A percentile compares a stretch with the other conserved stretches of the same genome.
Conservation (phyloP, 2,329 filamentous ascomycete genomes). For the Celoporthe dispersa region DNA sequence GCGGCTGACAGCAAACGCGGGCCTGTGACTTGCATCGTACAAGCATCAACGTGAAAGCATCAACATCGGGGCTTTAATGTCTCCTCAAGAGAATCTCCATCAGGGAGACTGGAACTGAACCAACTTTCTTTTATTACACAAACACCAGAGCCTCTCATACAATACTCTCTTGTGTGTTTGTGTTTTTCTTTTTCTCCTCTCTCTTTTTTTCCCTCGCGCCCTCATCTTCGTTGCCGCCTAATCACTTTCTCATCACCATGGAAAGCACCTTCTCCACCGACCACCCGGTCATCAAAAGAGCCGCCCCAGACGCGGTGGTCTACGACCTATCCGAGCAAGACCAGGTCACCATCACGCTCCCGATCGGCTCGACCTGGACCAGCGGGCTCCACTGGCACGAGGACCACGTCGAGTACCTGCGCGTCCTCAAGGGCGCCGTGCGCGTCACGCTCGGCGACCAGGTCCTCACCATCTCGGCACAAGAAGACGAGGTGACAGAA, state of each 20-base stretch:
- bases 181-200: neutral
- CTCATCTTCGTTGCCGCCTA: neutral
- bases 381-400: slow-evolving; percentile 56
- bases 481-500: slow-evolving; percentile 33
- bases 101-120: neutral
- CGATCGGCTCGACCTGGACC: slow-evolving; percentile 49
- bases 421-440: slow-evolving; percentile 45
- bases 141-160: neutral
- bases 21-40: neutral
- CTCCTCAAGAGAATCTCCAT: neutral
- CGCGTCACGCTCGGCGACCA: slow-evolving; percentile 32
- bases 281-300: slow-evolving; percentile 25
- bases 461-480: slow-evolving; percentile 32
- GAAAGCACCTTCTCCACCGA: slow-evolving; percentile 11
- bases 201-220: too few relatives aligned
- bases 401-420: slow-evolving; percentile 50
- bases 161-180: neutral
- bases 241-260: neutral
- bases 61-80: neutral
- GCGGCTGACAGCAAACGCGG: neutral
- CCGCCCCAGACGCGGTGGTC: slow-evolving; percentile 23
- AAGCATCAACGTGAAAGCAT: neutral
- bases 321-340: slow-evolving; percentile 42
- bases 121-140: neutral
- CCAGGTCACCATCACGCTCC: slow-evolving; percentile 49